Percentiles rank a stretch among this genome's conserved stretches.
Conservation (phyloP, 768 basidiomycete species). For the Naganishia antarctica region DNA sequence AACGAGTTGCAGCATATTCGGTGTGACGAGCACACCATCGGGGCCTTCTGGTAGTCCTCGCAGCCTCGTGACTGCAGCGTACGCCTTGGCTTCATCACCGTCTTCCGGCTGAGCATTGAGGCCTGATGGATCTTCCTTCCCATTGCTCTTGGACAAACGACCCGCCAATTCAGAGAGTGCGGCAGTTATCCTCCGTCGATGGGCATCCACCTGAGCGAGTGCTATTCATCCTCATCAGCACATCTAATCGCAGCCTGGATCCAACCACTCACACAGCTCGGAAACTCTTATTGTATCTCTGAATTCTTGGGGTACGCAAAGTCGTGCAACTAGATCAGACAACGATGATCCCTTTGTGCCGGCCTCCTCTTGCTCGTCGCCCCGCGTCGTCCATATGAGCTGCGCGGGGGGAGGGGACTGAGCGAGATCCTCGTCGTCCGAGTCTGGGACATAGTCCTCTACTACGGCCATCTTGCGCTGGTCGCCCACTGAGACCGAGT, state of each 20-base stretch:
- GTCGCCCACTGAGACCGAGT: too few species aligned
- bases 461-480: constrained; percentile 14
- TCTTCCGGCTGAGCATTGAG: too few species aligned
- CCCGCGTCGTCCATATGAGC: background rate
- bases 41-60: background rate
- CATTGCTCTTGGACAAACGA: background rate
- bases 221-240: background rate
- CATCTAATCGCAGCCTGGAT: background rate
- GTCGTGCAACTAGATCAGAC: background rate
- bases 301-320: background rate
- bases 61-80: constrained; percentile 6
- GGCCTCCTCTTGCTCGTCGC: background rate
- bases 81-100: background rate
- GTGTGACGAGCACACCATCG: background rate
- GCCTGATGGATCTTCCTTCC: too few species aligned
- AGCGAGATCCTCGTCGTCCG: constrained; percentile 3
- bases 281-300: background rate
- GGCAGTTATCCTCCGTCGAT: background rate
- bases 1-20: background rate
- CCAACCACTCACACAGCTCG: constrained; percentile 10
- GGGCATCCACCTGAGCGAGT: background rate
- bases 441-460: constrained; percentile 11
- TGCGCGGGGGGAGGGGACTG: too few species aligned
- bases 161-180: background rate
- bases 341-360: constrained; percentile 14